These are phyloP conservation scores for Exophiala phaeomuriformis DNA, from an alignment of 2,329 filamentous ascomycete species.

Conservation along the genomic window DNA sequence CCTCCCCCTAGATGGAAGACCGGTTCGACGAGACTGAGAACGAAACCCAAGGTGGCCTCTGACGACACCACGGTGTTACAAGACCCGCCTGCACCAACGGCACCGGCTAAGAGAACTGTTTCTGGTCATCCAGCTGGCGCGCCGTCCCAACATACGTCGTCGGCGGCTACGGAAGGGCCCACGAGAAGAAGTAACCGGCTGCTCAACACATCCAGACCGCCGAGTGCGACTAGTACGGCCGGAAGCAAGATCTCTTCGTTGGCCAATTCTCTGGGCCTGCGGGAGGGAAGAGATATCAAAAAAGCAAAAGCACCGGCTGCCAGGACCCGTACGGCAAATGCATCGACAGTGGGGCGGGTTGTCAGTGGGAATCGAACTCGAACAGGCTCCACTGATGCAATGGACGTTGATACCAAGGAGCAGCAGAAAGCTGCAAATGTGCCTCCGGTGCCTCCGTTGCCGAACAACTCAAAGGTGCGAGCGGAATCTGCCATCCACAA, in stretches of 20 bases:
- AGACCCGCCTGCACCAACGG: slow-evolving; percentile 40
- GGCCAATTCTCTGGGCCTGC: slow-evolving; percentile 50
- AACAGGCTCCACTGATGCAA: slow-evolving; percentile 48
- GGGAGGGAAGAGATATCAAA: slow-evolving; percentile 67
- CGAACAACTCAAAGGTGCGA: slow-evolving; percentile 30
- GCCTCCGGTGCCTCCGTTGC: slow-evolving; percentile 28
- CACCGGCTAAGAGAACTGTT: slow-evolving; percentile 66
- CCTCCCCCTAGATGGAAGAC: slow-evolving; percentile 60
- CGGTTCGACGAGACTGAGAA: slow-evolving; percentile 37
- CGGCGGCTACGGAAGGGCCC: slow-evolving; percentile 48
- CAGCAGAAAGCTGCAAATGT: slow-evolving; percentile 33
- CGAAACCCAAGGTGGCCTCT: slow-evolving; percentile 34
- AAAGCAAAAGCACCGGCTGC: slow-evolving; percentile 70
- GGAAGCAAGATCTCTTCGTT: slow-evolving; percentile 54
- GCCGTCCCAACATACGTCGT: slow-evolving; percentile 44
- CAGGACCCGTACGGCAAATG: slow-evolving; percentile 58
- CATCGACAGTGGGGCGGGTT: slow-evolving; percentile 70
- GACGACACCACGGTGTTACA: slow-evolving; percentile 36
- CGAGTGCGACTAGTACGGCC: slow-evolving; percentile 33
- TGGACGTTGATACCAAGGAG: slow-evolving; percentile 65
- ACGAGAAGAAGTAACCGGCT: slow-evolving; percentile 63
- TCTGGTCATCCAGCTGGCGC: slow-evolving; percentile 60
- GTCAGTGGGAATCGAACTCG: slow-evolving; percentile 87
- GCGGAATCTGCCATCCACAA: slow-evolving; percentile 36
- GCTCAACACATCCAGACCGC: slow-evolving; percentile 62